Conservation (phyloP, 179 eudicot genomes). For the Vitellaria paradoxa region DNA sequence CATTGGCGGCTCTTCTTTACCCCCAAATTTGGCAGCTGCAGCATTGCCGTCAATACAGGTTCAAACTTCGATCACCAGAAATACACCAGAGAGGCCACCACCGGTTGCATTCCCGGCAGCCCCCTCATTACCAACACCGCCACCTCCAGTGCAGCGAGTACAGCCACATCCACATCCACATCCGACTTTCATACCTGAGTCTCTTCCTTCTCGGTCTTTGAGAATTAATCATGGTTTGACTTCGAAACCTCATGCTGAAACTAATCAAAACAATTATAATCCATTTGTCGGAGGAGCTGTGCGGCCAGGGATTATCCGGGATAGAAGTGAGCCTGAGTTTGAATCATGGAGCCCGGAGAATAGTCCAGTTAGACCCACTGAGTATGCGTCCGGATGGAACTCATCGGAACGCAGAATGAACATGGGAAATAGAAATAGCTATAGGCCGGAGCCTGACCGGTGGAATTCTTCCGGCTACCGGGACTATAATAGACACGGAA, state of each 20-base stretch:
- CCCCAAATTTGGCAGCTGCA: constrained; percentile 6
- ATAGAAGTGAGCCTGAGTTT: constrained; percentile 31
- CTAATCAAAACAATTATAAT: constrained; percentile 33
- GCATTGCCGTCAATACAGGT: neutral
- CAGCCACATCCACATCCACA: constrained; percentile 16
- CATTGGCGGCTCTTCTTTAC: neutral
- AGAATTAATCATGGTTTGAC: constrained; percentile 32
- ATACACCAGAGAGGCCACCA: constrained; percentile 15
- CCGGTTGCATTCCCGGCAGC: constrained; percentile 16
- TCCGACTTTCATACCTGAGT: constrained; percentile 13
- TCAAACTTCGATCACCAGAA: neutral
- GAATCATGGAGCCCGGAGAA: constrained; percentile 64
- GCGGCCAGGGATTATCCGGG: constrained; percentile 22
- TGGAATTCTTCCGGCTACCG: constrained; percentile 31
- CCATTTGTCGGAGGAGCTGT: constrained; percentile 21
- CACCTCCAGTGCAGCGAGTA: constrained; percentile 14
- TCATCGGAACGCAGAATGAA: constrained; percentile 33
- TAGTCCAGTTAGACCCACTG: constrained; percentile 45
- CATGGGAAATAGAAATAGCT: constrained; percentile 15
- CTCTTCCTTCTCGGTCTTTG: constrained; percentile 14
- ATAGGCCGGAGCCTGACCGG: constrained; percentile 47
- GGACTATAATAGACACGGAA: constrained; percentile 26
- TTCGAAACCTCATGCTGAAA: constrained; percentile 28
- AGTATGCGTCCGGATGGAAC: constrained; percentile 32
- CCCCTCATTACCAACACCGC: constrained; percentile 9